Evolutionary conservation across 2,329 filamentous ascomycete genomes (phyloP).

Genomic region (Westerdykella aurantiaca): DNA sequence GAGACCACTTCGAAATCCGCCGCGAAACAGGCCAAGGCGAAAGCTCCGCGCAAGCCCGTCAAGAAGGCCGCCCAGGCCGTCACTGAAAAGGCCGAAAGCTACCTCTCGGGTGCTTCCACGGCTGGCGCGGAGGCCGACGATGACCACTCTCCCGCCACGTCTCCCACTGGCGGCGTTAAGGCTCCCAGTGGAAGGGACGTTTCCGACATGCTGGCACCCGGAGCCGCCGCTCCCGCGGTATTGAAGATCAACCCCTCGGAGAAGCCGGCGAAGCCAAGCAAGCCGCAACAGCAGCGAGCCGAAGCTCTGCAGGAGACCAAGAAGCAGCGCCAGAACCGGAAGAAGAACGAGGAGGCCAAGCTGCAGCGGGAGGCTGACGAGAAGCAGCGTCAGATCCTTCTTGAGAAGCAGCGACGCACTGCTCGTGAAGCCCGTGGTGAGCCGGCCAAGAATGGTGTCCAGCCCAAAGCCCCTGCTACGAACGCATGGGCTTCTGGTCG

Average conservation of each 20-base stretch:
- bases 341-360: conserved; percentile 80
- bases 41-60: conserved; percentile 31
- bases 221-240: conserved; percentile 62
- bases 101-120: conserved; percentile 48
- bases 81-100: conserved; percentile 28
- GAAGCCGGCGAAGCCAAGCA: conserved; percentile 53
- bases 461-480: conserved; percentile 41
- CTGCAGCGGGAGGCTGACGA: conserved; percentile 69
- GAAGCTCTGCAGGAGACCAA: conserved; percentile 64
- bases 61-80: conserved; percentile 32
- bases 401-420: conserved; percentile 77
- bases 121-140: conserved; percentile 73
- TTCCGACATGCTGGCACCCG: conserved; percentile 84
- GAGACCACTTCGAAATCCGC: conserved; percentile 23
- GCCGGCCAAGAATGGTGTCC: conserved; percentile 70
- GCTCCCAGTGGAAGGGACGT: conserved; percentile 63
- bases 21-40: conserved; percentile 23
- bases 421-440: conserved; percentile 79
- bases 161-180: conserved; percentile 21
- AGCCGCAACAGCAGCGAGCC: conserved; percentile 57
- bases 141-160: conserved; percentile 64
- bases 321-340: conserved; percentile 90
- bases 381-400: conserved; percentile 65
- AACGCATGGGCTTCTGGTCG: conserved; percentile 50
- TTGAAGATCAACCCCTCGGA: conserved; percentile 68